Evolutionary conservation across 768 basidiomycete species (phyloP).

Genomic region (Hemileccinum impolitum): DNA sequence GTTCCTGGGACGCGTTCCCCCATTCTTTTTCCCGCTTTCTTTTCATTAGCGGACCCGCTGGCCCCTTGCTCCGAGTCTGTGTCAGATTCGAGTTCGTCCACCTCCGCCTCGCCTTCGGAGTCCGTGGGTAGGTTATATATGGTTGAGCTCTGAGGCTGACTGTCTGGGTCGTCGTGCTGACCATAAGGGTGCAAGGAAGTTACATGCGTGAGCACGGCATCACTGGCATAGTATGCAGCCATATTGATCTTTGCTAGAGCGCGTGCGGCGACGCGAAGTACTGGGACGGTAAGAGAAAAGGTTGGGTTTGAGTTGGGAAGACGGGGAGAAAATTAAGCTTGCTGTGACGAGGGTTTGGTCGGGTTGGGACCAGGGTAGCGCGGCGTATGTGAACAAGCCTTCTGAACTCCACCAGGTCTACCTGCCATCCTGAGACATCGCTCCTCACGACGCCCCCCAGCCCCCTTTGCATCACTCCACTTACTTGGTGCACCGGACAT

Average conservation of each 20-base stretch:
- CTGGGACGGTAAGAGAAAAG: not conserved
- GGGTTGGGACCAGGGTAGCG: slow-evolving; percentile 21
- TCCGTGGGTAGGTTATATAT: slow-evolving; percentile 34
- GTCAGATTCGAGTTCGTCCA: slow-evolving; percentile 35
- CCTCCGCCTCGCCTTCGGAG: slow-evolving; percentile 33
- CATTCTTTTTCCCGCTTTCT: slow-evolving; percentile 26
- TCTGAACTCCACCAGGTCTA: slow-evolving; percentile 12
- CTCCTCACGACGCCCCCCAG: slow-evolving; percentile 2
- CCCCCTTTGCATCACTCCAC: too few relatives aligned
- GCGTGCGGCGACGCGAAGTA: slow-evolving; percentile 11
- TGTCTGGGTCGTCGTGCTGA: slow-evolving; percentile 23
- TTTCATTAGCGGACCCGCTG: slow-evolving; percentile 24
- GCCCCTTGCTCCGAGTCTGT: slow-evolving; percentile 29
- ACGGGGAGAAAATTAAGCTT: slow-evolving; percentile 5
- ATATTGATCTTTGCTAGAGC: slow-evolving; percentile 18
- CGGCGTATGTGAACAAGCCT: slow-evolving; percentile 25
- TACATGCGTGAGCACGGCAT: slow-evolving; percentile 29
- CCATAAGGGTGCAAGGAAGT: slow-evolving; percentile 33
- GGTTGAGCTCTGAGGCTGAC: slow-evolving; percentile 21
- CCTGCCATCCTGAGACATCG: slow-evolving; percentile 22
- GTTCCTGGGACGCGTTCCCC: slow-evolving; percentile 58
- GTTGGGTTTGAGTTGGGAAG: not conserved
- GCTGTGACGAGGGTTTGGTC: slow-evolving; percentile 17
- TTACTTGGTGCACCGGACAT: not conserved
- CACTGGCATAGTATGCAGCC: slow-evolving; percentile 31